Base-by-base conservation (phyloP, 2,329 filamentous ascomycete species). In the Talaromyces sp. region DNA sequence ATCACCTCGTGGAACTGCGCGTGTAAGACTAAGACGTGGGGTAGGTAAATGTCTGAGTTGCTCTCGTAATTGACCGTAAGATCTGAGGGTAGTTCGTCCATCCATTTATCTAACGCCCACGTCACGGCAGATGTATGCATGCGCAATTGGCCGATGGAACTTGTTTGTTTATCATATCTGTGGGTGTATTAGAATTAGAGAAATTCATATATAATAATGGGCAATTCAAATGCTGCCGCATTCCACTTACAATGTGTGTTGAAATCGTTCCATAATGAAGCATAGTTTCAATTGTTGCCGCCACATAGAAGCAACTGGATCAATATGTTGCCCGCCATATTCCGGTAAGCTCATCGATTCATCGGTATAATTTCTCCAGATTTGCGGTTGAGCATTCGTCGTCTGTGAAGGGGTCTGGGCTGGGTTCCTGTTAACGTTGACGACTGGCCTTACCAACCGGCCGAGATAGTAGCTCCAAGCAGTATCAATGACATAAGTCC, bases 401-500 rank as follows among this genome's bases (percentile, higher is more conserved):
- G 36, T 30, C 18, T 60, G 63, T 10, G 61, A 63, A 30, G 63
- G 63, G 16, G 55, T 60, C 16, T 44, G 63, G 3, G 64, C 59
- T 14, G 61, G 60, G 14, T 63, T 59, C 16, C 61, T 56, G 31
- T 63, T 63, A 27, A 60, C 63, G 27, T 60, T 52, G 23, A 62
- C 60, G 30, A 65, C 57, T 16, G 64, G 64, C 56, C 64, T 62
- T 14, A 61, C 57, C 3, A 63, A 52, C 30, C 64, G 55, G 36
- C 64, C 64, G 23, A 66, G 58, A 36, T 66, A 66, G 51, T 66
- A 66, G 34, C 64, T 65, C 64, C 64, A 66, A 5, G 58, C 61
- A 28, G 61, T 70, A 47, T 73, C 72, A 28, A 71, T 63, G 0
- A 67, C 65, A 56, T 69, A 74, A 7, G 68, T 68, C 12, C 67